These are phyloP conservation scores for Paracoccidioides brasiliensis DNA, from an alignment of 2,329 filamentous ascomycete genomes.

Conservation along the genomic window DNA sequence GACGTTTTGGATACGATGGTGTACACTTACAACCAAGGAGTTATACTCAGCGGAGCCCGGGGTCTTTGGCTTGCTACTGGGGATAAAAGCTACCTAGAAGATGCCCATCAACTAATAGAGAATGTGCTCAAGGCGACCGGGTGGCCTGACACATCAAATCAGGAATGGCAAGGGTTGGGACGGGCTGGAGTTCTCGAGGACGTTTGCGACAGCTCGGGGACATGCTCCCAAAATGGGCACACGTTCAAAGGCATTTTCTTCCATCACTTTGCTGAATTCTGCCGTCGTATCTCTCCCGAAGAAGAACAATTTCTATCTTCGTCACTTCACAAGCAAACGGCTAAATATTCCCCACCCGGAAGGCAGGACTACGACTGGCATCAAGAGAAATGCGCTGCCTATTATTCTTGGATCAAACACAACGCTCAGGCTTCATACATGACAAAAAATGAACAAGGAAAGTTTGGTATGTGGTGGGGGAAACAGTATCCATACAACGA, in stretches of 20 bases:
- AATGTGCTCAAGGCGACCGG: conserved; percentile 68
- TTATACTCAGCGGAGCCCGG: conserved; percentile 68
- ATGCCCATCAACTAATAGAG: conserved; percentile 65
- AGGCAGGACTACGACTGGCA: conserved; percentile 40
- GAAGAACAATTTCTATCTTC: conserved; percentile 33
- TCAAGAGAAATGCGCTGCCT: conserved; percentile 47
- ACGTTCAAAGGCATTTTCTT: conserved; percentile 95
- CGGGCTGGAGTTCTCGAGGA: conserved; percentile 74
- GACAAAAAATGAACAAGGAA: conserved; percentile 54
- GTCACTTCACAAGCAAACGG: conserved; percentile 17
- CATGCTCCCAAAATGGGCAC: conserved; percentile 71
- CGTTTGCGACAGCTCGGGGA: conserved; percentile 58
- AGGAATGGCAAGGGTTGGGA: conserved; percentile 61
- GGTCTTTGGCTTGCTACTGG: conserved; percentile 70
- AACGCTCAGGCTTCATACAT: conserved; percentile 62
- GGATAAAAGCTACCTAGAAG: conserved; percentile 54
- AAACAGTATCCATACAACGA: conserved; percentile 16
- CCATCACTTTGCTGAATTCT: conserved; percentile 73
- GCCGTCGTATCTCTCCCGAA: conserved; percentile 46
- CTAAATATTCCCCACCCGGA: conserved; percentile 32
- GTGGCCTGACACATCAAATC: conserved; percentile 39
- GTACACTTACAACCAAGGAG: conserved; percentile 92
- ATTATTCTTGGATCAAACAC: conserved; percentile 61
- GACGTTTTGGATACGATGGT: conserved; percentile 77
- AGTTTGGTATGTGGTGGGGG: conserved; percentile 85